A percentile compares a stretch with the other conserved stretches of the same genome.
Conservation (phyloP, 192 early-diverging fungal species). For the Backusella parvicylindrica region DNA sequence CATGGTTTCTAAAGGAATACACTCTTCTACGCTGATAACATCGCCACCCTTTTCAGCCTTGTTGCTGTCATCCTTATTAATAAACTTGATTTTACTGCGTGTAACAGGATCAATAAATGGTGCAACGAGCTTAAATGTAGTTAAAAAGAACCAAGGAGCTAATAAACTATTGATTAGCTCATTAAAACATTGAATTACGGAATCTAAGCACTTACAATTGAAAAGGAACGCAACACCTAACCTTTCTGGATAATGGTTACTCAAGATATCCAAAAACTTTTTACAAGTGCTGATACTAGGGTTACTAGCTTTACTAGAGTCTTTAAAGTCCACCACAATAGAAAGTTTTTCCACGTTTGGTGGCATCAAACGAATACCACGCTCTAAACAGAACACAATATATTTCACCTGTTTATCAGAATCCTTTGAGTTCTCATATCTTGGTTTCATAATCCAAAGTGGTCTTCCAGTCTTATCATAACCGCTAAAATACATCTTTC, state of each 20-base stretch:
- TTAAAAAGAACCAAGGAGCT: slow-evolving; percentile 86
- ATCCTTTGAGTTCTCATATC: slow-evolving; percentile 78
- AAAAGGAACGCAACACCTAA: slow-evolving; percentile 37
- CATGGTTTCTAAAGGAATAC: slow-evolving; percentile 14
- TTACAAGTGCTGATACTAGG: slow-evolving; percentile 69
- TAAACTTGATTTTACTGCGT: slow-evolving; percentile 47
- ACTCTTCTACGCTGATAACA: slow-evolving; percentile 13
- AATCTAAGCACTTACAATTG: slow-evolving; percentile 2
- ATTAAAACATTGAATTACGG: no score
- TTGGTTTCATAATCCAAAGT: slow-evolving; percentile 69
- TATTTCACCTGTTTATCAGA: slow-evolving; percentile 68
- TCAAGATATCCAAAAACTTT: slow-evolving; percentile 74
- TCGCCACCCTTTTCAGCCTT: slow-evolving; percentile 14
- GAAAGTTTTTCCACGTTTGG: slow-evolving; percentile 70
- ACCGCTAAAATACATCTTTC: slow-evolving; percentile 82
- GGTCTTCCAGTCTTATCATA: slow-evolving; percentile 74
- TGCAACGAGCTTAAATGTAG: slow-evolving; percentile 77
- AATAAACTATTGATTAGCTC: no score
- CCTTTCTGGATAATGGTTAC: slow-evolving; percentile 87
- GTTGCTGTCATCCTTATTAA: slow-evolving; percentile 33
- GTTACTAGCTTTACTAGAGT: slow-evolving; percentile 54
- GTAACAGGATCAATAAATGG: slow-evolving; percentile 94
- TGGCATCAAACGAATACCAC: slow-evolving; percentile 67
- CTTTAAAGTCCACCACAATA: slow-evolving; percentile 79
- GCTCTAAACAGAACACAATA: slow-evolving; percentile 80